phyloP scores from a whole-genome alignment of 2,329 filamentous ascomycete genomes.

The Aspergillus ochraceus region DNA sequence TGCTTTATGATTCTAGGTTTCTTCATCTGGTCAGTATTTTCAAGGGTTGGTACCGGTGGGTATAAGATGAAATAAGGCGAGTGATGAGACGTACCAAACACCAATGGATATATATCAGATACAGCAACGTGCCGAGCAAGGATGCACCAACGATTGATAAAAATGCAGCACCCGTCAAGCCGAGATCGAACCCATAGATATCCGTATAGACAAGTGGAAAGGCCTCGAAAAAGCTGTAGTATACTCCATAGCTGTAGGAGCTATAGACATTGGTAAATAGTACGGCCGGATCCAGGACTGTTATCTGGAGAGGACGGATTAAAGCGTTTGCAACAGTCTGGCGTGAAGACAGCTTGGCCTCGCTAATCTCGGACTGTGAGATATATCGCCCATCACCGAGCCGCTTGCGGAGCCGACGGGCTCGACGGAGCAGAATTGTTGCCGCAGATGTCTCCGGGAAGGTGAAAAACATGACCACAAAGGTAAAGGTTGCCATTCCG shows the following conservation, averaged over 20 bases:
- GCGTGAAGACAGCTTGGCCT: slow-evolving; percentile 26
- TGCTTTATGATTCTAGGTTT: no score
- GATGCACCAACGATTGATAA: no score
- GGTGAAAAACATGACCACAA: slow-evolving; percentile 51
- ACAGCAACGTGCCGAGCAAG: no score
- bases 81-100: no score
- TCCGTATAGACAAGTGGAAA: slow-evolving; percentile 63
- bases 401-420: slow-evolving; percentile 50
- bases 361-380: slow-evolving; percentile 62
- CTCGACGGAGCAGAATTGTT: slow-evolving; percentile 55
- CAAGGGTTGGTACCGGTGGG: no score
- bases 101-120: no score
- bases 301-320: slow-evolving; percentile 62
- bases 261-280: slow-evolving; percentile 63
- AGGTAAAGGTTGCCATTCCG: slow-evolving; percentile 37
- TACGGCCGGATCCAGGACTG: slow-evolving; percentile 62
- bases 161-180: no score
- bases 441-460: slow-evolving; percentile 60
- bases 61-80: no score
- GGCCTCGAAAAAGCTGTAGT: slow-evolving; percentile 62
- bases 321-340: slow-evolving; percentile 46
- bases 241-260: slow-evolving; percentile 53
- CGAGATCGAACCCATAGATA: slow-evolving; percentile 58
- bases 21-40: no score
- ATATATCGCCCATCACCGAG: slow-evolving; percentile 55